Evolutionary conservation across 1,284 basidiomycete genomes (phyloP), one percentile per base, ranked within the genome.

Genomic region (Gomphus bonarii): DNA sequence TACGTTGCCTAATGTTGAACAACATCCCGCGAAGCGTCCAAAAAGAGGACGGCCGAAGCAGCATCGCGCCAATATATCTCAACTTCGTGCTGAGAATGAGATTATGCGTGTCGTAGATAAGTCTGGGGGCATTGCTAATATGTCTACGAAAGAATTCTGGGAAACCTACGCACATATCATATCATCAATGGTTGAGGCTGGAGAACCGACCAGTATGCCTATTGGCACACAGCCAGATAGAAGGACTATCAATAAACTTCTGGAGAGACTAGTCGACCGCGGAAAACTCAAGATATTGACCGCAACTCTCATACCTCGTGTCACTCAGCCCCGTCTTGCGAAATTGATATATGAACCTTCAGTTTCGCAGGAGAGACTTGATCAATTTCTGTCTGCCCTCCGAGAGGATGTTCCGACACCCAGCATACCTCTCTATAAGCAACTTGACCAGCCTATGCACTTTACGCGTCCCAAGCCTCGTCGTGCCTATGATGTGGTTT

Each of bases 81-180:
- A 83, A 60, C 70, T 86, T 28, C 82, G 88, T 10, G 79, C 88
- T 28, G 85, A 90, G 69, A 88, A 85, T 61, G 88, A 91, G 67
- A 68, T 90, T 46, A 66, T 81, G 49, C 80, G 78, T 33, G 73
- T 90, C 11, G 68, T 91, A 14, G 75, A 81, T 60, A 74, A 72
- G 35, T 70, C 78, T 57, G 82, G 82, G 6, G 87, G 87, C 0
- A 80, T 89, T 35, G 69, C 76, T 36, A 84, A 84, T 63, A 72
- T 77, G 20, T 80, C 81, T 60, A 76, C 77, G 16, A 88, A 81
- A 61, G 84, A 87, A 56, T 77, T 90, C 62, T 77, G 75, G 58
- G 81, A 84, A 43, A 77, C 75, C 11, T 85, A 90, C 63, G 72
- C 76, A 46, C 72, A 74, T 16, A 69, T 89, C 9, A 66, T 89